phyloP scores from a whole-genome alignment of 495 filamentous ascomycete species.

The Pyrenula aspistea region DNA sequence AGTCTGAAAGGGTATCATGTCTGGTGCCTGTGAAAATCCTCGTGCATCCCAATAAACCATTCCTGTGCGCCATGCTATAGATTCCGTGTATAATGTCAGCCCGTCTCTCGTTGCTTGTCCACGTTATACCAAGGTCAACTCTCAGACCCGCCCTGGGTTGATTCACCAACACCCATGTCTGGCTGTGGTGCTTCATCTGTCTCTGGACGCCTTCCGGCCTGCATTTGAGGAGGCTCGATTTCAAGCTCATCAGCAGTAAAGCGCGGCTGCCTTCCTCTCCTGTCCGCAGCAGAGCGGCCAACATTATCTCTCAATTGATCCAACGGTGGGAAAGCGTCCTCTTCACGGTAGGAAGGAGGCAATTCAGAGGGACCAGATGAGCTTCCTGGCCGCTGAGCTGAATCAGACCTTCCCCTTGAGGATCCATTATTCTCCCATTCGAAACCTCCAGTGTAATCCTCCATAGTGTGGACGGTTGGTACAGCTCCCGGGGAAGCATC shows the following conservation, averaged over 20 bases:
- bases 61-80: too few relatives aligned
- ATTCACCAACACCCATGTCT: background rate
- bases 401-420: background rate
- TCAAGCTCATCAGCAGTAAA: background rate
- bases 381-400: background rate
- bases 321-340: background rate
- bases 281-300: background rate
- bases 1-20: too few relatives aligned
- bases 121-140: too few relatives aligned
- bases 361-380: background rate
- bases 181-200: background rate
- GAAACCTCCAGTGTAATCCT: slow-evolving; percentile 24
- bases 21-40: too few relatives aligned
- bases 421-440: background rate
- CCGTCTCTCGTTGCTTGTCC: too few relatives aligned
- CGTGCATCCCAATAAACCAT: too few relatives aligned
- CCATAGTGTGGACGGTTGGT: slow-evolving; percentile 20
- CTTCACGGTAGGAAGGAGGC: background rate
- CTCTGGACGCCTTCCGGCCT: background rate
- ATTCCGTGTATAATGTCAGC: too few relatives aligned
- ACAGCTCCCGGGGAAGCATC: slow-evolving; percentile 11
- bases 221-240: background rate
- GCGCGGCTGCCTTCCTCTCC: background rate
- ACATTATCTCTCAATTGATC: background rate
- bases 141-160: too few relatives aligned